These are phyloP conservation scores for Dipteronia sinensis DNA, from an alignment of 345 rosid species.

Conservation along the genomic window DNA sequence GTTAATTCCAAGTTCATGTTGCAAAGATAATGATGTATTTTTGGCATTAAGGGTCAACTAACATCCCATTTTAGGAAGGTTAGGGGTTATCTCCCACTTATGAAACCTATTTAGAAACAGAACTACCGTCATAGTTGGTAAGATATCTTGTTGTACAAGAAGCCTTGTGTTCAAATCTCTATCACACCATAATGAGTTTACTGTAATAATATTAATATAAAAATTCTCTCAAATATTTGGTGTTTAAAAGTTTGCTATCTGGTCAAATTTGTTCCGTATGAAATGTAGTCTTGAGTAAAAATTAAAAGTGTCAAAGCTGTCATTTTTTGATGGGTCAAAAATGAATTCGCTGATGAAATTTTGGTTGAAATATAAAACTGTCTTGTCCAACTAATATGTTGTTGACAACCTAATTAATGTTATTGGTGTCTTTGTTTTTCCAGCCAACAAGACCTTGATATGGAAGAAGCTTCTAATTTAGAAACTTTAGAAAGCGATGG, in stretches of 20 bases:
- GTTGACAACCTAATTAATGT: not conserved
- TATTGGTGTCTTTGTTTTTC: conserved; percentile 17
- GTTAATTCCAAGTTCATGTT: not conserved
- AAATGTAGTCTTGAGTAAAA: not conserved
- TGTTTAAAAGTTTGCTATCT: not conserved
- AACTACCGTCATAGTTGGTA: not conserved
- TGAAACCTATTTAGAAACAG: not conserved
- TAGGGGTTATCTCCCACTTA: not conserved
- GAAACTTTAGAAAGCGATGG: conserved; percentile 22
- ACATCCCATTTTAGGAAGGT: no score
- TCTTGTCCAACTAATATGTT: not conserved
- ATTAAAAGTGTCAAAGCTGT: not conserved
- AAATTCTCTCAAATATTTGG: not conserved
- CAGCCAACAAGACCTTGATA: conserved; percentile 45
- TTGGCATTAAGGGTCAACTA: not conserved
- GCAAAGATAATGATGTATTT: not conserved
- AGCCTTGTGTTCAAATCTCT: not conserved
- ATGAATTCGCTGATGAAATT: not conserved
- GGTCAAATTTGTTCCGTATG: not conserved
- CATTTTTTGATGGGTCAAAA: not conserved
- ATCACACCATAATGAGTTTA: not conserved
- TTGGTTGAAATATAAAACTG: not conserved
- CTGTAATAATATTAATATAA: not conserved
- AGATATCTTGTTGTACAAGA: not conserved
- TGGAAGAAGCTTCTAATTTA: conserved; percentile 25